A percentile compares a stretch with the other conserved stretches of the same genome.
These are phyloP conservation scores for Aethionema arabicum DNA, from an alignment of 345 rosid genomes.

Conservation along the genomic window DNA sequence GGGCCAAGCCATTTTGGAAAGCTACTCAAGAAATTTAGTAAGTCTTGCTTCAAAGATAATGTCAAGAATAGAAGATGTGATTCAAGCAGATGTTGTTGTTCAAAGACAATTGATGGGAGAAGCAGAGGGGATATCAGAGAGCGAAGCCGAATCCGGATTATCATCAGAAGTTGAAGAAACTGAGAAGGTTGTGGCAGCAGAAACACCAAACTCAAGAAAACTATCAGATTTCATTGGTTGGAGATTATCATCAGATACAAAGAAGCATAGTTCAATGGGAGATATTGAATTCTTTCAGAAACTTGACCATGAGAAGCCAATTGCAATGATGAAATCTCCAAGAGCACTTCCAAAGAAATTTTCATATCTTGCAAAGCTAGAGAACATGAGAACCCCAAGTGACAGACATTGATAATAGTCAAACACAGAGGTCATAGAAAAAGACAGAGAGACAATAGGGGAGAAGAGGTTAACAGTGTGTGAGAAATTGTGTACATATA, in stretches of 20 bases:
- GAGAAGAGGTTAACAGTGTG: constrained; percentile 9
- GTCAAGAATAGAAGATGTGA: constrained; percentile 81
- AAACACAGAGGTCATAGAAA: constrained; percentile 14
- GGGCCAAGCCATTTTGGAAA: constrained; percentile 86
- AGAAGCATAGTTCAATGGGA: constrained; percentile 35
- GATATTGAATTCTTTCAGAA: constrained; percentile 36
- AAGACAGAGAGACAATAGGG: constrained; percentile 3
- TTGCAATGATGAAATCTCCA: constrained; percentile 36
- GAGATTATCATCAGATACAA: constrained; percentile 42
- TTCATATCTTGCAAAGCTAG: constrained; percentile 72
- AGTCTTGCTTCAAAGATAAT: constrained; percentile 66
- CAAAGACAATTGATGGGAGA: constrained; percentile 37
- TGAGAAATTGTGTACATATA: constrained; percentile 28
- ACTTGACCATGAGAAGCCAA: constrained; percentile 39
- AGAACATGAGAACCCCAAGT: constrained; percentile 67
- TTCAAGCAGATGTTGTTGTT: constrained; percentile 51
- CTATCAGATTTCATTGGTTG: constrained; percentile 85
- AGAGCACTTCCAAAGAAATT: constrained; percentile 43
- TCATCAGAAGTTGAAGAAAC: constrained; percentile 29
- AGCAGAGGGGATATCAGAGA: constrained; percentile 29
- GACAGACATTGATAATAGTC: constrained; percentile 46
- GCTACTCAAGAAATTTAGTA: constrained; percentile 90
- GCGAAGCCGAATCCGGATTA: constrained; percentile 28
- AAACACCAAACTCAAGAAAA: constrained; percentile 57
- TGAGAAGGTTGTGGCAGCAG: constrained; percentile 29